Conservation (phyloP, 2,329 filamentous ascomycete genomes). For the Elsinoe fawcettii region DNA sequence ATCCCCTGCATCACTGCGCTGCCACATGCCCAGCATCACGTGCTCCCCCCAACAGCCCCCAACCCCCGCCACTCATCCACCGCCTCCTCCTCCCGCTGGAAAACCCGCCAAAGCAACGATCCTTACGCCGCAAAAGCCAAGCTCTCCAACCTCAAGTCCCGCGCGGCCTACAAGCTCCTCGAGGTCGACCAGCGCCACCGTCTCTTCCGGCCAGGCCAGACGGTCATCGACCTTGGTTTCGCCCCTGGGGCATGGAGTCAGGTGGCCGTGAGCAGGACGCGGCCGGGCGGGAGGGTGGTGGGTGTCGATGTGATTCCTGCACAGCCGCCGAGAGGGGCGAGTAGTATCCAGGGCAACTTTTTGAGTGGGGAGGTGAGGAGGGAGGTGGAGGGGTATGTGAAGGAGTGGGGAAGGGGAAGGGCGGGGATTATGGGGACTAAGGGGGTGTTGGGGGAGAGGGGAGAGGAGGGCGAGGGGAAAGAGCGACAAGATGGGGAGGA, state of each 20-base stretch:
- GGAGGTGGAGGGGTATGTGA: conserved; percentile 69
- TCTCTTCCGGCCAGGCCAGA: conserved; percentile 72
- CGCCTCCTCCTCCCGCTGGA: conserved; percentile 70
- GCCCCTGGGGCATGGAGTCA: conserved; percentile 61
- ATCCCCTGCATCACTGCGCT: conserved; percentile 20
- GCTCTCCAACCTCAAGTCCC: conserved; percentile 73
- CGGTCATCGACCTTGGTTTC: conserved; percentile 83
- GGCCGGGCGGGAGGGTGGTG: conserved; percentile 69
- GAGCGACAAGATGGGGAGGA: conserved; percentile 26
- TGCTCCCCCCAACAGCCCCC: conserved; percentile 25
- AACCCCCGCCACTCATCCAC: conserved; percentile 24
- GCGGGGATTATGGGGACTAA: conserved; percentile 31
- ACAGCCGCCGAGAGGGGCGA: conserved; percentile 83
- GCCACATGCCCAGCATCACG: conserved; percentile 21
- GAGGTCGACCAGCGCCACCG: conserved; percentile 79
- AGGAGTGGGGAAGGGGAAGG: conserved; percentile 53
- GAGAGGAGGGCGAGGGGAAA: conserved; percentile 28
- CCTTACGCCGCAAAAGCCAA: conserved; percentile 65
- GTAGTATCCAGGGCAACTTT: conserved; percentile 91
- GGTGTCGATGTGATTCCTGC: conserved; percentile 93
- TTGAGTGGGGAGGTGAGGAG: conserved; percentile 65
- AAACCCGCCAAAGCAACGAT: conserved; percentile 68
- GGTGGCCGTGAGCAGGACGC: conserved; percentile 73
- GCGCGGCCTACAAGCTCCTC: conserved; percentile 87
- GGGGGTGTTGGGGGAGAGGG: conserved; percentile 21